Conservation (phyloP, 148 eudicot genomes). For the Heliamphora exappendiculata region DNA sequence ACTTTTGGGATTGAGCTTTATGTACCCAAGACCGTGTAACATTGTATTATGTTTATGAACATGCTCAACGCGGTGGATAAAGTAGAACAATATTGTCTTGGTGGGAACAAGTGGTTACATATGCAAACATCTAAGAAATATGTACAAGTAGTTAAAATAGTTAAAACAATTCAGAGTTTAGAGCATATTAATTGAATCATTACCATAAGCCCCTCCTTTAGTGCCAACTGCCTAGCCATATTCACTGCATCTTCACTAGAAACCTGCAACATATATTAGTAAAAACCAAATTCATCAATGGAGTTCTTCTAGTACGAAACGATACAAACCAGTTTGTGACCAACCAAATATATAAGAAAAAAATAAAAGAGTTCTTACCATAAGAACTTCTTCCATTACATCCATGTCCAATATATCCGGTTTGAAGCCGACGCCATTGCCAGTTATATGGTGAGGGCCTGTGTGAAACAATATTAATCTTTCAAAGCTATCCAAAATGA, state of each 20-base stretch:
- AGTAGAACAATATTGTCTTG: no score
- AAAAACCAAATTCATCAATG: conserved; percentile 5
- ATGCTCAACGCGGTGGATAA: no score
- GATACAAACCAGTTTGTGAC: no score
- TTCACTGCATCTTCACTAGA: conserved; percentile 85
- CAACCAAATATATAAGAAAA: neutral
- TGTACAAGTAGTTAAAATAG: neutral
- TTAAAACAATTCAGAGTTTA: neutral
- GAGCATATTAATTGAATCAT: neutral
- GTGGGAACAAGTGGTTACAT: no score
- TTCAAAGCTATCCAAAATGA: neutral
- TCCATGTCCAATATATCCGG: conserved; percentile 97
- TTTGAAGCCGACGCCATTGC: conserved; percentile 94
- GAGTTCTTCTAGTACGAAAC: neutral
- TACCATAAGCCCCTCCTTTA: conserved; percentile 94
- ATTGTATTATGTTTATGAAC: no score
- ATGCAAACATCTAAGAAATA: neutral
- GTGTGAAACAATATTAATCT: conserved; percentile 4
- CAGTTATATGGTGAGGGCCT: conserved; percentile 96
- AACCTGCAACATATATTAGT: conserved; percentile 35
- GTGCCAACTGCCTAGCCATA: conserved; percentile 85
- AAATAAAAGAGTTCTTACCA: conserved; percentile 33
- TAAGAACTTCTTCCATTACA: conserved; percentile 85
- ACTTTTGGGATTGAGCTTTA: no score
- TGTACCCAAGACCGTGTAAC: no score